Evolutionary conservation across 305 asterid genomes (phyloP), one percentile per base, ranked within the genome.

Genomic region (Euphrasia arctica): DNA sequence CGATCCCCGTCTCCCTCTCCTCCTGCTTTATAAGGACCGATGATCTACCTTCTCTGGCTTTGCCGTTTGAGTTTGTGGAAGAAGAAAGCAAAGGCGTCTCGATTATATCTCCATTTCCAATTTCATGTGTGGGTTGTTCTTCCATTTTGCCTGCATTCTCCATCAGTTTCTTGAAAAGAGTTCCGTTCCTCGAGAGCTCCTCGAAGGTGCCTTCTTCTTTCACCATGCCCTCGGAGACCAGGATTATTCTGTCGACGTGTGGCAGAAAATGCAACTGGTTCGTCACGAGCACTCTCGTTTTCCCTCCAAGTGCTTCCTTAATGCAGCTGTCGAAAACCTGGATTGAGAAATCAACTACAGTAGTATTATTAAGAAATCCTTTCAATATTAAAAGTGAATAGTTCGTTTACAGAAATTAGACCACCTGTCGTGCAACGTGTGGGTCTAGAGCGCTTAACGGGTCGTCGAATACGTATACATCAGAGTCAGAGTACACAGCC

Each of bases 371-470:
- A n/a, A n/a, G n/a, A n/a, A n/a, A n/a, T n/a, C n/a, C n/a, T n/a
- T n/a, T n/a, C n/a, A n/a, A n/a, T n/a, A n/a, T n/a, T n/a, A n/a
- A n/a, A n/a, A n/a, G n/a, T n/a, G n/a, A n/a, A n/a, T n/a, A 6
- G 54, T 25, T 18, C 1, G 50, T 22, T 3, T 9, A n/a, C 27
- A 18, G 60, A 55, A 52, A 28, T 25, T 14, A 12, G 64, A 32
- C 42, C 83, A 92, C 98, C 97, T 93, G 97, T 58, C 90, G 87
- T 68, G 87, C 96, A 67, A 93, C 98, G 70, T 87, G 90, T 65
- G 97, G 96, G 71, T 93, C 99, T 27, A 93, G 84, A 68, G 99
- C 99, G 63, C 99, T 90, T 73, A 93, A 79, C 8, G 99, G 99
- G 70, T 93, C 99, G 62, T 93, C 99, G 70, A 93, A 93, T 74